Evolutionary conservation across 176 grass and related monocot species (phyloP).

Genomic region (Microstegium vimineum): DNA sequence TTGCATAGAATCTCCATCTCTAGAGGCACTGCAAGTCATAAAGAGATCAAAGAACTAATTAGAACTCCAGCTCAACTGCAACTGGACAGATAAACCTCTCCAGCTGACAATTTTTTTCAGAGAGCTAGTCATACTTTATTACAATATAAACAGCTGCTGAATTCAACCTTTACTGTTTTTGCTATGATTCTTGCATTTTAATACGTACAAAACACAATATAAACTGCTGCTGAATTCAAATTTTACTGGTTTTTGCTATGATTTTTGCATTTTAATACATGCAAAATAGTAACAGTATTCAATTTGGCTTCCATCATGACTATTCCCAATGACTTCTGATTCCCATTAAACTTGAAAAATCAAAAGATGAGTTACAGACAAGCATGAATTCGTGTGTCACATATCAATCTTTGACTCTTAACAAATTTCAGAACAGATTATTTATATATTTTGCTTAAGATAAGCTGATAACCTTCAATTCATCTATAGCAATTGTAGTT

Average conservation of each 20-base stretch:
- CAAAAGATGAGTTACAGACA: too few relatives aligned
- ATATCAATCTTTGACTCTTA: slow-evolving; percentile 2
- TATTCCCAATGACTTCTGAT: neutral
- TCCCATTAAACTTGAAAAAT: too few relatives aligned
- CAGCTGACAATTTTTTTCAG: neutral
- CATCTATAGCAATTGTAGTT: neutral
- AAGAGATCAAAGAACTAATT: neutral
- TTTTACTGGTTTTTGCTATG: too few relatives aligned
- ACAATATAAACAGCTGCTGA: neutral
- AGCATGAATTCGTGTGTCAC: slow-evolving; percentile 1
- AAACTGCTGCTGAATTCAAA: too few relatives aligned
- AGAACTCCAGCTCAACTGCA: neutral
- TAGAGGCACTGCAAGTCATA: slow-evolving; percentile 27
- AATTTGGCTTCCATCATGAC: neutral
- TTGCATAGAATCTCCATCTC: neutral
- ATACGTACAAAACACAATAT: neutral
- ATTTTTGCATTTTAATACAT: neutral
- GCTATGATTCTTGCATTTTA: neutral
- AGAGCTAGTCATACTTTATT: neutral
- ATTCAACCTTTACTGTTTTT: neutral
- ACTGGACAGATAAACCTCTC: neutral
- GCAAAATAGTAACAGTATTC: neutral
- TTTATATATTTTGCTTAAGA: neutral
- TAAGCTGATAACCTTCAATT: neutral
- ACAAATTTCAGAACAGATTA: neutral